Evolutionary conservation across 2,329 filamentous ascomycete species (phyloP), one percentile per base, ranked within the genome.

Genomic region (Lecanicillium sp.): DNA sequence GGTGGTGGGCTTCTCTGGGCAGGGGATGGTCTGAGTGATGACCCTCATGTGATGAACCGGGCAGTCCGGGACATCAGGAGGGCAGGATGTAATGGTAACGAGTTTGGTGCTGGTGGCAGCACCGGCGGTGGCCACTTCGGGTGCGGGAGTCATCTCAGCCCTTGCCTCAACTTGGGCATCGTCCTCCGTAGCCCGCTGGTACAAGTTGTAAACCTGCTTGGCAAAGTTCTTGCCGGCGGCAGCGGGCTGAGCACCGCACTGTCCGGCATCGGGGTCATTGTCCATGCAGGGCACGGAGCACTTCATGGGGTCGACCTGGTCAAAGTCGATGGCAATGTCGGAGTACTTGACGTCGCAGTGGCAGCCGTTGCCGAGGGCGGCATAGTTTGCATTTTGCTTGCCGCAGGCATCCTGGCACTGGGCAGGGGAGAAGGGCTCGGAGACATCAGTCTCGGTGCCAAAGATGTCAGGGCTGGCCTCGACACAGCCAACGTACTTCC

Each of bases 11-110:
- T 39, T 10, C 15, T 41, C 38, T 14, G 9, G 30, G 9, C 44
- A 42, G 17, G 35, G 34, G 14, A 33, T 27, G 12, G 18, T 42
- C 15, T 41, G 41, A 15, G 39, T 41, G 20, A 17, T 25, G 29
- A 25, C 27, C 22, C 11, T 25, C 11, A 25, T 25, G 11, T 25
- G 6, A 6, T 25, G 22, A 28, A 33, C 33, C n/a, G 29, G 34
- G 35, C 42, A 44, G 18, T 39, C 33, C 7, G 32, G 25, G 13
- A 34, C 36, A 3, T 35, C 18, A 12, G 44, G 32, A 2, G 40
- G 20, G 32, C 44, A 46, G 17, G 32, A 37, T 29, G 40, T 39
- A 18, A 40, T 28, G 38, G 38, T 35, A 14, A 40, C 33, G 7
- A 38, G 41, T 33, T 39, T 27, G 11, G 40, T 33, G 14, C 33